Percentiles rank a stretch among this genome's conserved stretches.
These are phyloP conservation scores for Cryoendolithus antarcticus DNA, from an alignment of 2,329 filamentous ascomycete species.

Conservation along the genomic window DNA sequence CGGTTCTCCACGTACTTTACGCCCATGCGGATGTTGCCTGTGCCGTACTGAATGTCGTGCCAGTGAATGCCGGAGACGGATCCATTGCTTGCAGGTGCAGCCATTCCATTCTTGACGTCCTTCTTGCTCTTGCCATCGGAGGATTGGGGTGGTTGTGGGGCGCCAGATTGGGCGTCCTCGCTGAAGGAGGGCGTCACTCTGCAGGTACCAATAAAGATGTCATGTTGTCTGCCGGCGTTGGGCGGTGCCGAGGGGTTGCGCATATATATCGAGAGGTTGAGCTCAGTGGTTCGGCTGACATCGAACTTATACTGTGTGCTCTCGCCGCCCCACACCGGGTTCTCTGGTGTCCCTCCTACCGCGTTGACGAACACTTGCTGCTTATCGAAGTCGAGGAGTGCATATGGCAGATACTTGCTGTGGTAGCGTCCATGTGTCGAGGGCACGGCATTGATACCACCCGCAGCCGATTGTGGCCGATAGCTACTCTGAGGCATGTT, in stretches of 20 bases:
- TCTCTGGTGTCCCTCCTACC: conserved; percentile 85
- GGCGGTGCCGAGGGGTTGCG: conserved; percentile 78
- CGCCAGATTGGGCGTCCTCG: conserved; percentile 58
- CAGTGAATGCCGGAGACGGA: conserved; percentile 60
- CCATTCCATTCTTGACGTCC: conserved; percentile 41
- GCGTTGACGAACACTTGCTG: conserved; percentile 97
- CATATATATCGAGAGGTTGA: conserved; percentile 85
- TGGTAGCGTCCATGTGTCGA: conserved; percentile 93
- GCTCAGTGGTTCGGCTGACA: conserved; percentile 84
- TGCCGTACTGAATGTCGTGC: conserved; percentile 82
- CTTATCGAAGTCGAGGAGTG: conserved; percentile 95
- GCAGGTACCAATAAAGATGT: conserved; percentile 88
- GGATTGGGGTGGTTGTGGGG: conserved; percentile 21
- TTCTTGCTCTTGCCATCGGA: conserved; percentile 45
- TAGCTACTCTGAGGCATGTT: conserved; percentile 34
- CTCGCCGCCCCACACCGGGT: conserved; percentile 89
- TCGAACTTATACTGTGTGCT: conserved; percentile 99
- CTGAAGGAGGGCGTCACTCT: conserved; percentile 89
- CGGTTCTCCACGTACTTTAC: conserved; percentile 92
- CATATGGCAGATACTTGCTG: conserved; percentile 93
- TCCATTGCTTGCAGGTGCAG: conserved; percentile 11
- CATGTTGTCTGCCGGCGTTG: conserved; percentile 81
- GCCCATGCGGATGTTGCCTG: conserved; percentile 77
- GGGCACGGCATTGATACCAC: conserved; percentile 69
- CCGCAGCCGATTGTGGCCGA: conserved; percentile 72